A percentile compares a stretch with the other conserved stretches of the same genome.
Evolutionary conservation across 148 eudicot genomes (phyloP).

Genomic region (Silene conica): DNA sequence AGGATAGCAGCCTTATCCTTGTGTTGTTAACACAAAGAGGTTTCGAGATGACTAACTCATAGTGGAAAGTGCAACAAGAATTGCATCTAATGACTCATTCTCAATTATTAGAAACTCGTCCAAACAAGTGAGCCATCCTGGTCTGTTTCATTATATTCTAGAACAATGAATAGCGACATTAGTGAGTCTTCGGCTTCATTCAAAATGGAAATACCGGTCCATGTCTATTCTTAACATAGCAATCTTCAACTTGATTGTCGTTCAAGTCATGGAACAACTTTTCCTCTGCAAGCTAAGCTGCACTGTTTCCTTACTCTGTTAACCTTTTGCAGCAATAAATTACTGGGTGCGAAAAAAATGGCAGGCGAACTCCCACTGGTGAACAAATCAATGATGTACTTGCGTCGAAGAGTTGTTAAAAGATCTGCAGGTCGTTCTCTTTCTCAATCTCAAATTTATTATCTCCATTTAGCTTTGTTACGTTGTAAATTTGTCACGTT

Average conservation of each 20-base stretch:
- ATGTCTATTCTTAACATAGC: background rate
- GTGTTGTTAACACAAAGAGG: background rate
- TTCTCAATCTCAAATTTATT: slow-evolving; percentile 5
- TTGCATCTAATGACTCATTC: too few species aligned
- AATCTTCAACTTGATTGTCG: background rate
- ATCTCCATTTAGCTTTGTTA: too few species aligned
- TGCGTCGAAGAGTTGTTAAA: slow-evolving; percentile 32
- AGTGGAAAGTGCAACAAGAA: background rate
- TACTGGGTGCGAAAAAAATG: slow-evolving; percentile 57
- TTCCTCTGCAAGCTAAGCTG: background rate
- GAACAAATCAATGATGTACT: slow-evolving; percentile 81
- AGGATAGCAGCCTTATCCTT: background rate
- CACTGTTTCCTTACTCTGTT: background rate
- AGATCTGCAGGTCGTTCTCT: slow-evolving; percentile 35
- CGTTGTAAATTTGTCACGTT: too few species aligned
- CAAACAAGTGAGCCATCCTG: background rate
- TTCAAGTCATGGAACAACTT: too few species aligned
- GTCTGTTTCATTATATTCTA: background rate
- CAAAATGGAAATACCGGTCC: background rate
- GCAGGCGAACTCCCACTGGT: slow-evolving; percentile 86
- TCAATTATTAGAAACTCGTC: background rate
- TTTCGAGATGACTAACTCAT: too few species aligned
- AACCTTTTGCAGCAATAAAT: slow-evolving; percentile 48
- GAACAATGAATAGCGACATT: background rate
- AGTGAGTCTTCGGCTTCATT: background rate